Percentiles rank a stretch among this genome's conserved stretches.
These are phyloP conservation scores for Pythium aristosporum DNA, from an alignment of 352 stramenopile species.

Conservation along the genomic window DNA sequence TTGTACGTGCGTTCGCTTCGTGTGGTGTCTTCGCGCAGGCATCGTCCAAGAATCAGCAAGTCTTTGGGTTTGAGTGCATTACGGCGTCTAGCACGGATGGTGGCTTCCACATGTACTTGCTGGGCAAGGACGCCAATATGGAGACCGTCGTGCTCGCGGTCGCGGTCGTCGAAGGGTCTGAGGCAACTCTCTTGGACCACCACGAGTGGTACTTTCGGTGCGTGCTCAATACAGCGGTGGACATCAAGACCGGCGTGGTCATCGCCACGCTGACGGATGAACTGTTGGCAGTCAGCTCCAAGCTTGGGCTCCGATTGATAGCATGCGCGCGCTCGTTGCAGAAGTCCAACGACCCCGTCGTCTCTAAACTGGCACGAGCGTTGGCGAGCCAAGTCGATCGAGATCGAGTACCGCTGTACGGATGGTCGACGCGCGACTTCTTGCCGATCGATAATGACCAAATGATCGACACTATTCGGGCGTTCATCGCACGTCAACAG, in stretches of 20 bases:
- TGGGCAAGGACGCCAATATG: neutral
- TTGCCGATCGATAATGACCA: neutral
- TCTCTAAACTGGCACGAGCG: neutral
- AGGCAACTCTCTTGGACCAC: neutral
- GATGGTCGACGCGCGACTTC: neutral
- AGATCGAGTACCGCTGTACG: neutral
- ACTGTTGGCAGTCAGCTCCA: neutral
- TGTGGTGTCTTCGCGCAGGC: neutral
- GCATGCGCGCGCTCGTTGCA: neutral
- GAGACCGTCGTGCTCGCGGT: neutral
- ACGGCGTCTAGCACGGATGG: neutral
- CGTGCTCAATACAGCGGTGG: neutral
- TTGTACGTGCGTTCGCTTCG: neutral
- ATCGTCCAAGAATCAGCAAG: neutral
- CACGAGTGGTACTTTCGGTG: neutral
- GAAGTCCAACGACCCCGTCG: too few species aligned
- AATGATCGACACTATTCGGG: neutral
- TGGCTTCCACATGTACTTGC: neutral
- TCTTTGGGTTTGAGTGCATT: neutral
- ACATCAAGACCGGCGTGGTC: neutral
- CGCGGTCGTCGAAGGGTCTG: neutral
- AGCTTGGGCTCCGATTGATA: neutral
- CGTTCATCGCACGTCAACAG: neutral
- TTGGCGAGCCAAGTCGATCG: neutral
- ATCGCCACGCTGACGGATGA: neutral